Percentiles rank a stretch among this genome's conserved stretches.
phyloP scores from a whole-genome alignment of 768 basidiomycete genomes.

The Daedalea quercina region DNA sequence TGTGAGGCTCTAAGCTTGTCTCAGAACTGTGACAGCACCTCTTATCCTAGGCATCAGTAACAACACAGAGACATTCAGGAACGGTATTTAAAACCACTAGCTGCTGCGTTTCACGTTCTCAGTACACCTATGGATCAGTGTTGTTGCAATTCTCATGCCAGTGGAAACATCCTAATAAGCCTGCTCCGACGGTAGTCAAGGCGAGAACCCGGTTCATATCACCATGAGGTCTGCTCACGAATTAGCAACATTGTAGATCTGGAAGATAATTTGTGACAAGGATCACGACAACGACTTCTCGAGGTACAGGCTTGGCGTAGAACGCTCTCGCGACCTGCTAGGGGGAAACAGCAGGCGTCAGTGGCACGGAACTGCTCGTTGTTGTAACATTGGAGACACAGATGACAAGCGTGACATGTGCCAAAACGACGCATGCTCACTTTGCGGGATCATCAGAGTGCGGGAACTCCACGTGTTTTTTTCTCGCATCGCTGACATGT shows the following conservation, averaged over 20 bases:
- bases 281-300: too few relatives aligned
- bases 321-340: too few relatives aligned
- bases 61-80: slow-evolving; percentile 3
- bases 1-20: not conserved
- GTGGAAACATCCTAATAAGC: slow-evolving; percentile 17
- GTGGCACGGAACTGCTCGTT: slow-evolving; percentile 67
- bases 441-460: slow-evolving; percentile 58
- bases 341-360: slow-evolving; percentile 65
- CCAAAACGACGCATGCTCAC: slow-evolving; percentile 49
- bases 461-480: slow-evolving; percentile 53
- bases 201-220: too few relatives aligned
- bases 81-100: slow-evolving; percentile 8
- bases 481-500: slow-evolving; percentile 50
- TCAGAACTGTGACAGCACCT: not conserved
- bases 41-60: slow-evolving; percentile 9
- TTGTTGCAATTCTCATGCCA: slow-evolving; percentile 13
- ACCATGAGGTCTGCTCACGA: too few relatives aligned
- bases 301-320: too few relatives aligned
- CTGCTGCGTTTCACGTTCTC: not conserved
- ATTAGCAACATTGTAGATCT: too few relatives aligned
- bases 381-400: slow-evolving; percentile 59
- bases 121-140: slow-evolving; percentile 7
- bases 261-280: too few relatives aligned
- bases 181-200: slow-evolving; percentile 10
- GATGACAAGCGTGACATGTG: slow-evolving; percentile 52